Evolutionary conservation across 2,329 filamentous ascomycete species (phyloP).

Genomic region (Colletotrichum musicola): DNA sequence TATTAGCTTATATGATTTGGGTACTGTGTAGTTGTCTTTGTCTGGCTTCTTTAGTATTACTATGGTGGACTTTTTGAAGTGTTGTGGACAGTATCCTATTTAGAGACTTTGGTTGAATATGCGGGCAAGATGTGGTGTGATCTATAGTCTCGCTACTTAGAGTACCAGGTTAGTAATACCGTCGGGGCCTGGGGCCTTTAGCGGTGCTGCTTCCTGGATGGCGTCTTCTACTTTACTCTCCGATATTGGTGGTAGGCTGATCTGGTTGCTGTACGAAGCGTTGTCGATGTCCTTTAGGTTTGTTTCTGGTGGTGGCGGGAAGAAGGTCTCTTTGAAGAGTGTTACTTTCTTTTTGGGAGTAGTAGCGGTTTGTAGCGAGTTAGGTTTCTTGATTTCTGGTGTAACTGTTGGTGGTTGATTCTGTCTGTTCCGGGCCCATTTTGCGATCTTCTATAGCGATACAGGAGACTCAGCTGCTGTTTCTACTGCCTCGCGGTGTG

Average conservation of each 20-base stretch:
- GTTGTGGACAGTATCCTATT: slow-evolving; percentile 38
- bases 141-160: slow-evolving; percentile 35
- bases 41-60: slow-evolving; percentile 38
- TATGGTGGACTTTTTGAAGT: slow-evolving; percentile 39
- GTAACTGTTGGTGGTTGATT: not conserved
- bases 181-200: slow-evolving; percentile 40
- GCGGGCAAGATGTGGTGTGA: slow-evolving; percentile 32
- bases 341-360: slow-evolving; percentile 9
- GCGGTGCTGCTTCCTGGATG: slow-evolving; percentile 37
- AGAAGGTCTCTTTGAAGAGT: slow-evolving; percentile 13
- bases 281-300: slow-evolving; percentile 22
- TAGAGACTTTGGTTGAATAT: slow-evolving; percentile 39
- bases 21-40: slow-evolving; percentile 40
- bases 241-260: not conserved
- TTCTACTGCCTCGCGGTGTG: not conserved
- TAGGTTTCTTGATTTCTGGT: slow-evolving; percentile 4
- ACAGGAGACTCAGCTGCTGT: not conserved
- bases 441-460: not conserved
- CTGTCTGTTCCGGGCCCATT: slow-evolving; percentile 8
- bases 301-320: not conserved
- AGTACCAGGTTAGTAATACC: slow-evolving; percentile 41
- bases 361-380: not conserved
- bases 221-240: slow-evolving; percentile 13
- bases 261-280: slow-evolving; percentile 12
- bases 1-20: slow-evolving; percentile 41